A percentile compares a stretch with the other conserved stretches of the same genome.
Conservation (phyloP, 106 monocot genomes). For the Ottelia alismoides region DNA sequence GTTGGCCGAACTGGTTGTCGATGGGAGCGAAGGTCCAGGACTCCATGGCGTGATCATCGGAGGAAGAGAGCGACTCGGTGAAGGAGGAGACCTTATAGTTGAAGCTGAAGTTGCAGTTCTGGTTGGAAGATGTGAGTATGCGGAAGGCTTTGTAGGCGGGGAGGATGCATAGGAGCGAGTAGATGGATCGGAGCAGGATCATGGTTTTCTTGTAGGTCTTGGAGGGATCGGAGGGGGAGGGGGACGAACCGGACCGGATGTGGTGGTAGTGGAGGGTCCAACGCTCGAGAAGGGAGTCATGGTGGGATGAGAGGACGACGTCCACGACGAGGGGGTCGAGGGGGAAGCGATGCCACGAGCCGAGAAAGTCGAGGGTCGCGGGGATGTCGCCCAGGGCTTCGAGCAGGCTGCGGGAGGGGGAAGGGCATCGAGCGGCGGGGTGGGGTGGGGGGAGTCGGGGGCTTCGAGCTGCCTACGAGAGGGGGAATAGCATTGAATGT, state of each 20-base stretch:
- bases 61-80: conserved; percentile 47
- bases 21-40: conserved; percentile 42
- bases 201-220: conserved; percentile 71
- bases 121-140: conserved; percentile 38
- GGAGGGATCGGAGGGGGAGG: conserved; percentile 4
- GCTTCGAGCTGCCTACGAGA: too few species aligned
- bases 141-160: conserved; percentile 55
- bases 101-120: conserved; percentile 55
- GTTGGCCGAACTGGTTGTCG: conserved; percentile 65
- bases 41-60: conserved; percentile 40
- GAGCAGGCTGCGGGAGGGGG: too few species aligned
- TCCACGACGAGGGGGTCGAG: conserved; percentile 62
- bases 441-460: conserved; percentile 53
- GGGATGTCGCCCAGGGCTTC: conserved; percentile 61
- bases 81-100: conserved; percentile 64
- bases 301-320: conserved; percentile 32
- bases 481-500: too few species aligned
- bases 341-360: conserved; percentile 23
- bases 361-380: conserved; percentile 21
- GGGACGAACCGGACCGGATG: not conserved
- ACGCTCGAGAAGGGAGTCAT: conserved; percentile 22
- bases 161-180: conserved; percentile 53
- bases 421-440: conserved; percentile 24
- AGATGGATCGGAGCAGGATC: conserved; percentile 62
- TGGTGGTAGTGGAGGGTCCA: conserved; percentile 19